Base-by-base conservation (phyloP, 1,139 yeast species). In the Blastobotrys serpentis region DNA sequence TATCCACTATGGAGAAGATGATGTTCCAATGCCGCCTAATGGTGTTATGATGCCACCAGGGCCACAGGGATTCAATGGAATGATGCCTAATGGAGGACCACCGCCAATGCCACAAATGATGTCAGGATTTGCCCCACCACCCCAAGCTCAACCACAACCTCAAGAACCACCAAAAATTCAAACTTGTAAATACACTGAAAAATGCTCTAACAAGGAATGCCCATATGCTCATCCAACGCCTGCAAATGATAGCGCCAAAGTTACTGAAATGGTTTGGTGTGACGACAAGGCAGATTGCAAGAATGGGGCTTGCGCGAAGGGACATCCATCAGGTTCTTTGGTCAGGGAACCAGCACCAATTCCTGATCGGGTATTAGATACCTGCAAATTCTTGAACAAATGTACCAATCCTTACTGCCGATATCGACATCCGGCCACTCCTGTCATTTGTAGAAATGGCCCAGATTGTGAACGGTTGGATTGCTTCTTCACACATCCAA, bases 211-310 rank as follows among this genome's bases (percentile, higher is more conserved):
- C 61, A 88, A 82, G 52, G 69, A 78, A 54, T 88, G 96, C 71
- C 88, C 89, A 21, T 87, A 83, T 71, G 96, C 90, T 23, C 96
- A 88, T 63, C 96, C 96, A 43, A 86, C 96, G 1, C 94, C 95
- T 1, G 86, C 88, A 13, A 86, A 85, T 65, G 79, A 77, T 51
- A 79, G 77, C 51, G 88, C 89, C 19, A 80, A 81, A 58, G 87
- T 88, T 33, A 72, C 77, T 19, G 76, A 77, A 17, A 71, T 81
- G 49, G 83, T 81, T 56, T 86, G 95, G 95, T 88, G 96, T 71
- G 72, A 82, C 22, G 79, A 74, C 43, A 88, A 86, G 53, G 76
- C 82, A 55, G 67, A 69, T 25, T 88, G 96, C 70, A 61, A 68
- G 39, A 79, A 87, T 63, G 64, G 75, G 1, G 59, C 61, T 16